Base-by-base conservation (phyloP, 352 stramenopile genomes). In the Pythium folliculosum region DNA sequence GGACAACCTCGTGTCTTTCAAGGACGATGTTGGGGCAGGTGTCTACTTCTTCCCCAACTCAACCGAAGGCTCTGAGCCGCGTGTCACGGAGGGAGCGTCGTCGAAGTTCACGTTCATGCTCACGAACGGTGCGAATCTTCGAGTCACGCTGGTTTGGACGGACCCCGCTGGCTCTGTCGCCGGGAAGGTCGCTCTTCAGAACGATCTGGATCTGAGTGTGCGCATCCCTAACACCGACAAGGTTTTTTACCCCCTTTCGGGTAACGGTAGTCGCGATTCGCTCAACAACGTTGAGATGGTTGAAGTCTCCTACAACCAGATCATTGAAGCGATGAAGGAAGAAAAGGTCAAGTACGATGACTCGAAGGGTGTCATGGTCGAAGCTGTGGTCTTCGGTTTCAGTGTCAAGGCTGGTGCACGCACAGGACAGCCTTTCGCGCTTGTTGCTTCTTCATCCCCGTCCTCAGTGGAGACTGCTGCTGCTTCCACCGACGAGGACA, bases 211-310 rank as follows among this genome's bases (percentile, higher is more conserved):
- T 43, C 63, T 93, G 69, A 85, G 69, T 16, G 64, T 93, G 14
- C 72, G 74, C 22, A 67, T 91, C 10, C 73, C 78, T 6, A 78
- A 84, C 49, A 88, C 80, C 13, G 65, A 75, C 17, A 65, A 75
- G 8, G 35, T 86, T 1, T 88, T 90, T 59, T 89, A 86, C 52
- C 82, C 82, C 5, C 58, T 91, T 16, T 81, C 80, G 1, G 82
- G 81, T 12, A 86, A 90, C 23, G 81, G 80, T 47, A 71, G 75
- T n/a, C 79, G 77, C 10, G 85, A 93, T 51, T 65, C 71, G 0
- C 54, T 80, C n/a, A 93, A 93, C 69, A 93, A 93, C 56, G 81
- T 91, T 0, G 84, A 93, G 53, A 90, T 93, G 82, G 75, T 91
- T 16, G 82, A 91, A 55, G 75, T 90, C 12, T 78, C 71, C 12